Evolutionary conservation across 2,329 filamentous ascomycete genomes (phyloP).

Genomic region (Phaeosphaeriaceae sp.): DNA sequence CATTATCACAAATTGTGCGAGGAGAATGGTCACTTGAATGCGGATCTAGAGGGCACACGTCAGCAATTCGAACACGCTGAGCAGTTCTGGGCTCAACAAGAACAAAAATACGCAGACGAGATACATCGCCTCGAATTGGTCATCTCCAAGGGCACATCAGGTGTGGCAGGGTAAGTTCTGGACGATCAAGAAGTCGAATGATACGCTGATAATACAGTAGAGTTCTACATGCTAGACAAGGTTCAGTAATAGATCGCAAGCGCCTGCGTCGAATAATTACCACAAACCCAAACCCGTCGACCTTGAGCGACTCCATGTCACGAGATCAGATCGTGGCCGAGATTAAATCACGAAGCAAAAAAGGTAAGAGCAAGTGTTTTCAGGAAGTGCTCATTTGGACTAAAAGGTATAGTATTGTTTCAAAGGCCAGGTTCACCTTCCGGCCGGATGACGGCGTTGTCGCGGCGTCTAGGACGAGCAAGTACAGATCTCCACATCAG

Average conservation of each 20-base stretch:
- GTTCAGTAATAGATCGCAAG: conserved; percentile 47
- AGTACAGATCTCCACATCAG: conserved; percentile 40
- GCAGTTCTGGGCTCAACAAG: conserved; percentile 41
- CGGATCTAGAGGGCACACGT: conserved; percentile 35
- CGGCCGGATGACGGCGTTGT: conserved; percentile 49
- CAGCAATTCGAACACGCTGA: conserved; percentile 37
- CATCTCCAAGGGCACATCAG: conserved; percentile 51
- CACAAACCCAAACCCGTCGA: conserved; percentile 16
- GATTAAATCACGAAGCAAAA: conserved; percentile 33
- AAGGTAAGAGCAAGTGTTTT: conserved; percentile 27
- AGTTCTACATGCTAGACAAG: conserved; percentile 52
- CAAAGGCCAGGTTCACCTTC: conserved; percentile 48
- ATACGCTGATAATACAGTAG: conserved; percentile 18
- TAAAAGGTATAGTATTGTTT: conserved; percentile 27
- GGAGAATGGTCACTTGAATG: conserved; percentile 41
- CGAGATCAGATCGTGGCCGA: conserved; percentile 30
- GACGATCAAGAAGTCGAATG: not conserved
- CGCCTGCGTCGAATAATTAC: conserved; percentile 28
- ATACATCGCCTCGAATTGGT: conserved; percentile 55
- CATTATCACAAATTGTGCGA: conserved; percentile 47
- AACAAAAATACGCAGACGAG: conserved; percentile 49
- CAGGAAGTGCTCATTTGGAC: not conserved
- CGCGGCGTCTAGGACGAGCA: conserved; percentile 44
- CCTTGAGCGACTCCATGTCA: conserved; percentile 20
- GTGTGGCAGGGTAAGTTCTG: conserved; percentile 45